Percentiles rank a stretch among this genome's conserved stretches.
Conservation (phyloP, 495 filamentous ascomycete genomes). For the Sordaria brevicollis region DNA sequence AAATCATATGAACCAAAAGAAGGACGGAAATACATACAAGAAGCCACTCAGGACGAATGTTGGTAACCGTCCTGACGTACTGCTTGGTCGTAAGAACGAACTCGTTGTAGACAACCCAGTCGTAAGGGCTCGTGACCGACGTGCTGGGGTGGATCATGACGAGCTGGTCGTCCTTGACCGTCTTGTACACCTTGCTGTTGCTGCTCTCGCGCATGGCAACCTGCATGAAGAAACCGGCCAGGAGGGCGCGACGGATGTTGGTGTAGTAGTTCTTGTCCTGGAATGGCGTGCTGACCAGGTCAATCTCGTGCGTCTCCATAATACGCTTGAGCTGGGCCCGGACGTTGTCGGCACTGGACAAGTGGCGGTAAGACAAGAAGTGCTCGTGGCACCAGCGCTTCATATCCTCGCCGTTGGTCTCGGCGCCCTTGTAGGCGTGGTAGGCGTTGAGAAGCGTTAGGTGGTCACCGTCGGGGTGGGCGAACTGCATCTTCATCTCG, state of each 20-base stretch:
- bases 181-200: constrained; percentile 77
- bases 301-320: constrained; percentile 84
- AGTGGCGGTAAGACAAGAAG: constrained; percentile 81
- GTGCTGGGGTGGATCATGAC: constrained; percentile 91
- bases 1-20: background rate
- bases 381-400: constrained; percentile 97
- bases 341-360: constrained; percentile 89
- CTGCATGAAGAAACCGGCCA: constrained; percentile 98
- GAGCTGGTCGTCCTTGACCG: constrained; percentile 84
- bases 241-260: constrained; percentile 91
- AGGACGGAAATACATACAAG: constrained; percentile 49
- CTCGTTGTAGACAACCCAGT: constrained; percentile 98
- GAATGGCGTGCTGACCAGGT: constrained; percentile 79
- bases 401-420: constrained; percentile 56
- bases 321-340: constrained; percentile 83
- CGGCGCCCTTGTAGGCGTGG: constrained; percentile 80
- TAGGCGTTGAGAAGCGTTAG: constrained; percentile 95
- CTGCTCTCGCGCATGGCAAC: constrained; percentile 78
- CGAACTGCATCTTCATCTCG: constrained; percentile 92
- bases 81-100: constrained; percentile 97
- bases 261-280: constrained; percentile 95
- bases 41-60: constrained; percentile 72
- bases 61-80: constrained; percentile 63
- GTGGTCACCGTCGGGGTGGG: constrained; percentile 89
- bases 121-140: constrained; percentile 70